Evolutionary conservation across 306 rosid genomes (phyloP), one percentile per base, ranked within the genome.

Genomic region (Vigna radiata): DNA sequence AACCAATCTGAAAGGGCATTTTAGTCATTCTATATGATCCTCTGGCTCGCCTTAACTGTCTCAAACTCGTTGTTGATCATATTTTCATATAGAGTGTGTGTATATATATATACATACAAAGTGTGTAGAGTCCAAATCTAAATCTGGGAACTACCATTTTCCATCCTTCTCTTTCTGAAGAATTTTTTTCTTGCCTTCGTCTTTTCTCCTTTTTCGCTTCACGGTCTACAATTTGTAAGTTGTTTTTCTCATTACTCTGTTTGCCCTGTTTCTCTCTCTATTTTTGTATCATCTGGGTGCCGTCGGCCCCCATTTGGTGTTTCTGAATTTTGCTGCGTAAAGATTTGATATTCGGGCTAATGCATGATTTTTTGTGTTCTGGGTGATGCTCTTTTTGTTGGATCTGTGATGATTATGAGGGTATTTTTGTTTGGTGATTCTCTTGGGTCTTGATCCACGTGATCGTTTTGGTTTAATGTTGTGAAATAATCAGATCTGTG

Each of bases 351-450:
- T 69, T 83, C 41, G 75, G 78, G 15, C 8, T 78, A 61, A 37
- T 84, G 72, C 49, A 39, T 15, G 18, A 5, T 69, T 47, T 59
- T 36, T 19, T 59, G 4, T 75, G 86, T 83, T 80, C 79, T 81
- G 87, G 75, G 60, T 74, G 2, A 72, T 74, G 47, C 69, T 83
- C 0, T 3, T 85, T 80, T 65, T 63, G 75, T 49, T 89, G 76
- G 97, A 91, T 91, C 90, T 84, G 65, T 81, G 67, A 47, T 72
- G 4, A 60, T 44, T 44, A 8, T 23, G 68, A 15, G 31, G 62
- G 44, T 56, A 53, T 23, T 52, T 29, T 7, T 7, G 36, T 62
- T 23, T 19, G 14, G 15, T 7, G 14, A 25, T 80, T 48, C 25
- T 47, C 15, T 72, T 81, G 56, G 15, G 70, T 79, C 79, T 23